phyloP scores from a whole-genome alignment of 2,329 filamentous ascomycete species.

The Scytalidium sp. region DNA sequence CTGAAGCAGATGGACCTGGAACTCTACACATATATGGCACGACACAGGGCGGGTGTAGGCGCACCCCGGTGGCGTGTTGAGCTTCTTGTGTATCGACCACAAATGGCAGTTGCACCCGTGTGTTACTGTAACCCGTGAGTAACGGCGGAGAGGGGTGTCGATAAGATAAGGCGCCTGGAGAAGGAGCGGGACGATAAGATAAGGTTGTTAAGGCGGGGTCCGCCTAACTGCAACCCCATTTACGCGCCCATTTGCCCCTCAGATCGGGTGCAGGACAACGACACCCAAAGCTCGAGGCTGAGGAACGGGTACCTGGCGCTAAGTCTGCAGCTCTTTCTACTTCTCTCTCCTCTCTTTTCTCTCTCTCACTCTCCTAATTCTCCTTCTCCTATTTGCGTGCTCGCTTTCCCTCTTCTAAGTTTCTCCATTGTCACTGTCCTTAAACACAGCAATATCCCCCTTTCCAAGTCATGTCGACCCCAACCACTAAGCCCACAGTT shows the following conservation, averaged over 20 bases:
- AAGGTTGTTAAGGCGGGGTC: background rate
- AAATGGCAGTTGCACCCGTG: background rate
- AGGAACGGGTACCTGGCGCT: background rate
- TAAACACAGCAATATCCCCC: too few species aligned
- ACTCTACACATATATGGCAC: too few species aligned
- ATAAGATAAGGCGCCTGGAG: background rate
- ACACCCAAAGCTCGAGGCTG: background rate
- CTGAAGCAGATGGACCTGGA: too few species aligned
- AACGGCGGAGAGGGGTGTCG: too few species aligned
- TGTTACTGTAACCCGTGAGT: too few species aligned
- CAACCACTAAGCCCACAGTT: conserved; percentile 35
- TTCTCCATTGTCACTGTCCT: too few species aligned
- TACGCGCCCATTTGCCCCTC: too few species aligned
- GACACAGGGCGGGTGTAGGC: background rate
- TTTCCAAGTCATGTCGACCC: conserved; percentile 23
- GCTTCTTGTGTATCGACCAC: background rate
- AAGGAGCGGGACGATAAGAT: conserved; percentile 2
- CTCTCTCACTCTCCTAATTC: background rate
- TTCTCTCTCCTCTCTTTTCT: background rate
- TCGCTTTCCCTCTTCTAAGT: background rate
- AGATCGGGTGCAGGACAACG: too few species aligned
- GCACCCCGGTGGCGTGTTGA: background rate
- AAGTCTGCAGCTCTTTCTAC: background rate
- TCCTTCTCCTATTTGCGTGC: background rate
- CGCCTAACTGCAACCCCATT: background rate